Conservation (phyloP, 352 stramenopile species). For the Plasmopara muralis region DNA sequence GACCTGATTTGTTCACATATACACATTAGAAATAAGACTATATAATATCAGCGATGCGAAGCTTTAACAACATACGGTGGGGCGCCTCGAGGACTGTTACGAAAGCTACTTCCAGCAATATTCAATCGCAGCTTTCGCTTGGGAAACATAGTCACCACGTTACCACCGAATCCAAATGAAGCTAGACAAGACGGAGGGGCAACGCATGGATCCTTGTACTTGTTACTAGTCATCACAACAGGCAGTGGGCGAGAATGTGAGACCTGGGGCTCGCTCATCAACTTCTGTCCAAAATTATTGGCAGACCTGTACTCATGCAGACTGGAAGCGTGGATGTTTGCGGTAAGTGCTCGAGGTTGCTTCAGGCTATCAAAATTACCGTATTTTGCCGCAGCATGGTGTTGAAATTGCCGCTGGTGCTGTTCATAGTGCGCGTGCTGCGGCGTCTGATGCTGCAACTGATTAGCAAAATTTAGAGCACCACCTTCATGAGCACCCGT, state of each 20-base stretch:
- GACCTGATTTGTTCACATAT: conserved; percentile 19
- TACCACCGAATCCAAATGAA: conserved; percentile 84
- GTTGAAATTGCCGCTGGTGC: conserved; percentile 8
- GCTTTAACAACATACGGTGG: conserved; percentile 36
- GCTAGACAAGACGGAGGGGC: conserved; percentile 64
- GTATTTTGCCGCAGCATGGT: conserved; percentile 6
- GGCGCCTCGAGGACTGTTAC: conserved; percentile 53
- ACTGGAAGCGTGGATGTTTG: conserved; percentile 10
- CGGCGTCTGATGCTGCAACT: conserved; percentile 15
- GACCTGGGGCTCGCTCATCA: conserved; percentile 3
- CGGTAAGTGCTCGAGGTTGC: conserved; percentile 9
- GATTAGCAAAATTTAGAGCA: conserved; percentile 6
- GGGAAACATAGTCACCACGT: conserved; percentile 86
- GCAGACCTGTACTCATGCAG: conserved; percentile 12
- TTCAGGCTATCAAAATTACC: conserved; percentile 5
- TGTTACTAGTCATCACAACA: conserved; percentile 43
- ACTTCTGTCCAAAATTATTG: conserved; percentile 5
- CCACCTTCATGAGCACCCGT: conserved; percentile 6
- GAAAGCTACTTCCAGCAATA: conserved; percentile 41
- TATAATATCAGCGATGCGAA: too few species aligned
- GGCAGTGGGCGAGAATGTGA: conserved; percentile 13
- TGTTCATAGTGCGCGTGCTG: conserved; percentile 7
- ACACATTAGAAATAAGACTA: background rate
- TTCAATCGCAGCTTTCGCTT: conserved; percentile 80
- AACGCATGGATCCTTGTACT: conserved; percentile 80